Evolutionary conservation across 352 stramenopile genomes (phyloP).

Genomic region (Sclerospora graminicola): DNA sequence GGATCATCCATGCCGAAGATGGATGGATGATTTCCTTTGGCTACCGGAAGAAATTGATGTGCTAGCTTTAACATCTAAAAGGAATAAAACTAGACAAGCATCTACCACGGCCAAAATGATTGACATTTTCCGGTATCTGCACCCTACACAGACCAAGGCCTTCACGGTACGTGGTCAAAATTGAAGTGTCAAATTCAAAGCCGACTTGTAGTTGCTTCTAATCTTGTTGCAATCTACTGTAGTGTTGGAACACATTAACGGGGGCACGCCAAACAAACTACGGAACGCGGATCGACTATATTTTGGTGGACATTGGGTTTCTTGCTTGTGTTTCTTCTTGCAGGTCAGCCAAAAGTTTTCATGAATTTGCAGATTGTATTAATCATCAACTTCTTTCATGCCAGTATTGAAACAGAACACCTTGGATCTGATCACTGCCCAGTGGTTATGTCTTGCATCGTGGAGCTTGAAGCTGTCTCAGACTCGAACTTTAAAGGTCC

Average conservation of each 20-base stretch:
- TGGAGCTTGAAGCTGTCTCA: slow-evolving; percentile 20
- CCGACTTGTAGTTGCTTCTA: not conserved
- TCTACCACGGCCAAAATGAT: slow-evolving; percentile 26
- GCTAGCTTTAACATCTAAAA: not conserved
- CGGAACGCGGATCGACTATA: slow-evolving; percentile 87
- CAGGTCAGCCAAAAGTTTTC: slow-evolving; percentile 29
- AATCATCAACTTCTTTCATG: not conserved
- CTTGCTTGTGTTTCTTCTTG: slow-evolving; percentile 36
- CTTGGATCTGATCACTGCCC: slow-evolving; percentile 75
- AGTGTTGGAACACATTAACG: slow-evolving; percentile 86
- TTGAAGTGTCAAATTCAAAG: not conserved
- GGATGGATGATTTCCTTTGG: slow-evolving; percentile 47
- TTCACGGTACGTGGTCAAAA: slow-evolving; percentile 50
- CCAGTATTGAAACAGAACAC: slow-evolving; percentile 41
- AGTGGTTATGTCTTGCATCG: slow-evolving; percentile 34
- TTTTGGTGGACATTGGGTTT: slow-evolving; percentile 58
- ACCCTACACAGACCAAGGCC: slow-evolving; percentile 57
- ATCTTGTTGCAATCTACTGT: slow-evolving; percentile 26
- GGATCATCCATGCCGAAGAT: slow-evolving; percentile 56
- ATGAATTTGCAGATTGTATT: not conserved
- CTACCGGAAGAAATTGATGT: slow-evolving; percentile 4
- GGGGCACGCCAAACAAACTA: slow-evolving; percentile 85
- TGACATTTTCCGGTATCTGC: slow-evolving; percentile 72
- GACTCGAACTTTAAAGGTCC: slow-evolving; percentile 12
- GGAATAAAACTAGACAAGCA: not conserved